Conservation (phyloP, 2,329 filamentous ascomycete genomes). For the Elsinoe fawcettii region DNA sequence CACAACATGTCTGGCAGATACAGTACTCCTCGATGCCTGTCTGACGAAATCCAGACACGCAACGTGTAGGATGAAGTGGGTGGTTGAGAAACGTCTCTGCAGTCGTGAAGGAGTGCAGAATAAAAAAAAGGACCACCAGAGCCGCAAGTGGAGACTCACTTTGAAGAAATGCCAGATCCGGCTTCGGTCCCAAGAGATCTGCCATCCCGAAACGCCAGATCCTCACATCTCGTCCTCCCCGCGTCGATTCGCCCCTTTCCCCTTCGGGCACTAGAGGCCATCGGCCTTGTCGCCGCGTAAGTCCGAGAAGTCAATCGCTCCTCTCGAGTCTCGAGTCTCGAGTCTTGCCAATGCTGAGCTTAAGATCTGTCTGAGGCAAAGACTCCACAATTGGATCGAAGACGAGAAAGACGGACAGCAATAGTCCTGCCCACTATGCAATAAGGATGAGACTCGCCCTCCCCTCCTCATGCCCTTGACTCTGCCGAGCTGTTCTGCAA, state of each 20-base stretch:
- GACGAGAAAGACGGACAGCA: not conserved
- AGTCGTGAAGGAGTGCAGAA: not conserved
- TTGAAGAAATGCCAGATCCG: not conserved
- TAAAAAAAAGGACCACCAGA: not conserved
- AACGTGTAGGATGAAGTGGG: not conserved
- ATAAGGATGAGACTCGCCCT: not conserved
- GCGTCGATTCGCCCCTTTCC: not conserved
- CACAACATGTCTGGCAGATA: not conserved
- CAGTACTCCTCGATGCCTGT: not conserved
- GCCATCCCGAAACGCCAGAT: not conserved
- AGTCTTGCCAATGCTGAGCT: not conserved
- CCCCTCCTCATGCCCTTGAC: not conserved
- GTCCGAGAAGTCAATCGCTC: not conserved
- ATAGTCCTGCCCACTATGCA: not conserved
- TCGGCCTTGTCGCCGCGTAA: not conserved
- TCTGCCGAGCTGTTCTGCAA: too few relatives aligned
- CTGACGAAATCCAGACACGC: not conserved
- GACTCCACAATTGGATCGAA: not conserved
- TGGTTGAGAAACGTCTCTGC: slow-evolving; percentile 11
- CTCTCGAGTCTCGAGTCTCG: not conserved
- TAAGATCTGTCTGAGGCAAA: not conserved
- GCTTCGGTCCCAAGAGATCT: not conserved
- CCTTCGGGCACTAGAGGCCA: not conserved
- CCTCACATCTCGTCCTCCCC: not conserved
- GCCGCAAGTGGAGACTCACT: not conserved